Evolutionary conservation across 768 basidiomycete genomes (phyloP).

Genomic region (Hygrophorus pudorinus): DNA sequence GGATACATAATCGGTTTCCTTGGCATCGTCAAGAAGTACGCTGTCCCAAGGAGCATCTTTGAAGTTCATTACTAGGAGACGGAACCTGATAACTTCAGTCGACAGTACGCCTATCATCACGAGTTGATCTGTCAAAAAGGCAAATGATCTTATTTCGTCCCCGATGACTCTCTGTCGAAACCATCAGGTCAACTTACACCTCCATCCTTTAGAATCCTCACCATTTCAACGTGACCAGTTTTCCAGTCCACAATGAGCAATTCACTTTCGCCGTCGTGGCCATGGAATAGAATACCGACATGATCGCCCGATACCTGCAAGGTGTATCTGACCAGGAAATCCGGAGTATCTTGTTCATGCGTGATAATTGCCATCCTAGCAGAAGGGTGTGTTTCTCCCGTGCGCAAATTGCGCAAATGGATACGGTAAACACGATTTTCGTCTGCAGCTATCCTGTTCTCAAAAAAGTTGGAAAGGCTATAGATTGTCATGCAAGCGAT

Average conservation of each 20-base stretch:
- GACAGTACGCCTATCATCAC: conserved; percentile 25
- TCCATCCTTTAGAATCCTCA: not conserved
- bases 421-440: not conserved
- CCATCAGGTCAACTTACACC: not conserved
- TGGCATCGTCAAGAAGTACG: not conserved
- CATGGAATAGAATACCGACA: conserved; percentile 1
- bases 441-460: not conserved
- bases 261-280: not conserved
- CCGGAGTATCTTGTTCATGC: not conserved
- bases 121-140: conserved; percentile 31
- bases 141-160: conserved; percentile 27
- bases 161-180: conserved; percentile 13
- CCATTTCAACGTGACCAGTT: not conserved
- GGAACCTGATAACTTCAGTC: conserved; percentile 13
- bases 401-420: conserved; percentile 1
- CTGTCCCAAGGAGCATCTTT: conserved; percentile 20
- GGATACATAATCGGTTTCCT: conserved; percentile 18
- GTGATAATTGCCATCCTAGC: not conserved
- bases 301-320: conserved; percentile 1
- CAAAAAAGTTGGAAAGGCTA: not conserved
- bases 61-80: conserved; percentile 32
- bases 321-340: not conserved
- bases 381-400: not conserved
- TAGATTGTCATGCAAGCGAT: not conserved
- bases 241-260: conserved; percentile 3